A percentile compares a stretch with the other conserved stretches of the same genome.
These are phyloP conservation scores for Pisolithus tinctorius DNA, from an alignment of 768 basidiomycete species.

Conservation along the genomic window DNA sequence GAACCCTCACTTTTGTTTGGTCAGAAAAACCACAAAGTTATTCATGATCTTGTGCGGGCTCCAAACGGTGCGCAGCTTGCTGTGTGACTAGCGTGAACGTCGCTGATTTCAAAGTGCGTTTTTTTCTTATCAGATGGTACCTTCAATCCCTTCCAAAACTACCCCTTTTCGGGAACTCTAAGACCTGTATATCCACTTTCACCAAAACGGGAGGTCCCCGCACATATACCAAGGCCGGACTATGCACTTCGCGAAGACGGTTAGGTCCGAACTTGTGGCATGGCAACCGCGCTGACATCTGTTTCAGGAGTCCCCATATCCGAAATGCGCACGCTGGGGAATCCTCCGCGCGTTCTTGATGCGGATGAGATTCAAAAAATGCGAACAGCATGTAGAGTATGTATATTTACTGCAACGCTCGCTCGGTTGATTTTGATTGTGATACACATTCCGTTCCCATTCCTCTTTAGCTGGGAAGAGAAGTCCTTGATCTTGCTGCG, in stretches of 20 bases:
- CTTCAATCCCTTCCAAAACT: slow-evolving; percentile 75
- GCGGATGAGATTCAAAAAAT: slow-evolving; percentile 83
- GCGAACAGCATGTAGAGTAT: slow-evolving; percentile 77
- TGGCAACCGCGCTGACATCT: neutral
- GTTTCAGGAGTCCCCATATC: slow-evolving; percentile 49
- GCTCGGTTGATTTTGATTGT: neutral
- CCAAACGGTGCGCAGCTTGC: slow-evolving; percentile 10
- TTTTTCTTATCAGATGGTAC: slow-evolving; percentile 48
- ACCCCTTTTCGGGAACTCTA: slow-evolving; percentile 70
- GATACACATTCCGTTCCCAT: neutral
- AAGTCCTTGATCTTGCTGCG: slow-evolving; percentile 91
- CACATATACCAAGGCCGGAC: slow-evolving; percentile 81
- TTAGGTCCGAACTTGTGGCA: slow-evolving; percentile 27
- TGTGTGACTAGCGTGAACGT: neutral
- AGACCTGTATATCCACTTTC: slow-evolving; percentile 88
- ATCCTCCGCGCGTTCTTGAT: slow-evolving; percentile 59
- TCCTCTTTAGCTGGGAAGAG: slow-evolving; percentile 62
- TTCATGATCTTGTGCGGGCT: slow-evolving; percentile 57
- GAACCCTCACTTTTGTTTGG: slow-evolving; percentile 1
- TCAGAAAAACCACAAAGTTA: slow-evolving; percentile 77
- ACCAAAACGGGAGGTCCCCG: slow-evolving; percentile 66
- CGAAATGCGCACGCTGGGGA: slow-evolving; percentile 52
- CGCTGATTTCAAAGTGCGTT: neutral
- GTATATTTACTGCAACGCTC: slow-evolving; percentile 22
- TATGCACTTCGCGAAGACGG: slow-evolving; percentile 62